These are phyloP conservation scores for Ophiostoma montium DNA, from an alignment of 2,329 filamentous ascomycete species.

Conservation along the genomic window DNA sequence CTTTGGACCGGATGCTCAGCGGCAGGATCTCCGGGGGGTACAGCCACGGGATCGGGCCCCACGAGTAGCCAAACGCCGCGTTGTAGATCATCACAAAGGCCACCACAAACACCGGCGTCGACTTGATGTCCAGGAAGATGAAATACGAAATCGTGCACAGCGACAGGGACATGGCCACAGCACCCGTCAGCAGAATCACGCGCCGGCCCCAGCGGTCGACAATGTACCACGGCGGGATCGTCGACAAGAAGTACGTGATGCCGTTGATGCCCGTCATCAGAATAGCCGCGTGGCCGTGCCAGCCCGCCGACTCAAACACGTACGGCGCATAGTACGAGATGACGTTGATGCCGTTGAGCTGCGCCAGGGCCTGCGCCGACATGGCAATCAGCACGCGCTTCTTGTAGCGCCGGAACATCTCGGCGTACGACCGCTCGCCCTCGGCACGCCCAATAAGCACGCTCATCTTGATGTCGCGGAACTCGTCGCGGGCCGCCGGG, in stretches of 20 bases:
- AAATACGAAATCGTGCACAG: conserved; percentile 90
- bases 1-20: conserved; percentile 91
- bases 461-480: conserved; percentile 97
- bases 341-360: conserved; percentile 98
- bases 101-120: conserved; percentile 75
- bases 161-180: conserved; percentile 76
- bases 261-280: conserved; percentile 95
- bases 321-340: conserved; percentile 97
- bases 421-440: conserved; percentile 76
- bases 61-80: conserved; percentile 84
- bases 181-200: conserved; percentile 78
- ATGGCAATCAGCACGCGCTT: conserved; percentile 96
- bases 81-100: conserved; percentile 98
- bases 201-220: conserved; percentile 86
- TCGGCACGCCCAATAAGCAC: conserved; percentile 88
- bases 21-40: conserved; percentile 98
- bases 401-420: conserved; percentile 90
- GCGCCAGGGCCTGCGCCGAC: conserved; percentile 90
- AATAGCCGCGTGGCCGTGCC: conserved; percentile 78
- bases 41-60: conserved; percentile 96
- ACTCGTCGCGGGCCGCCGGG: conserved; percentile 83
- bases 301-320: conserved; percentile 95
- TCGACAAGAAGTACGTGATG: conserved; percentile 77
- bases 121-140: conserved; percentile 68
- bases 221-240: conserved; percentile 92